phyloP scores from a whole-genome alignment of 2,329 filamentous ascomycete species.

The Ceratocystis eucalypticola region DNA sequence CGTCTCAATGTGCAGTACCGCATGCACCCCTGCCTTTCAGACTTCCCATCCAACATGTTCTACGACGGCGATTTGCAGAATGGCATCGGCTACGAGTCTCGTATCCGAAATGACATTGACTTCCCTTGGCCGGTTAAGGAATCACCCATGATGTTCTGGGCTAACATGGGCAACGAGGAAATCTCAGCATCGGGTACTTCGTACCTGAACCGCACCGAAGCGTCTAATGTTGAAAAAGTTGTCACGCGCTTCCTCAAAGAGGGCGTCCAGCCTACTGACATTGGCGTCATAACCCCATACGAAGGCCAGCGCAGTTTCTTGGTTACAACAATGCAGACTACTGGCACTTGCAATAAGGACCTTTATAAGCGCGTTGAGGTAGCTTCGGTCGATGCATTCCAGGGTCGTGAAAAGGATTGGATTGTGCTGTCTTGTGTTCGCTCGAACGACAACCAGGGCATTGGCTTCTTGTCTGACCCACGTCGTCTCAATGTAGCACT shows the following conservation, averaged over 20 bases:
- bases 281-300: conserved; percentile 97
- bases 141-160: conserved; percentile 99
- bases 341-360: conserved; percentile 95
- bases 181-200: conserved; percentile 96
- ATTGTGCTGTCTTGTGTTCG: conserved; percentile 96
- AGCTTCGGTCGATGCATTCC: conserved; percentile 95
- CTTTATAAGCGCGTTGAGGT: conserved; percentile 98
- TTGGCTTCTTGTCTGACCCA: conserved; percentile 95
- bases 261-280: conserved; percentile 81
- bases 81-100: conserved; percentile 78
- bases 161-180: conserved; percentile 91
- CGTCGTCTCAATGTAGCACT: conserved; percentile 94
- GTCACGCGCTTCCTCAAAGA: conserved; percentile 98
- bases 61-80: conserved; percentile 97
- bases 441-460: conserved; percentile 97
- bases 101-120: conserved; percentile 83
- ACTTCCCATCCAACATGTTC: conserved; percentile 99
- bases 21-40: conserved; percentile 95
- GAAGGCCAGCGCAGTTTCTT: conserved; percentile 97
- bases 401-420: conserved; percentile 97
- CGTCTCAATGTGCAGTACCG: conserved; percentile 94
- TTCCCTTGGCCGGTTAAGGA: conserved; percentile 95
- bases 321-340: conserved; percentile 98
- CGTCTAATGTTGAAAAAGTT: conserved; percentile 95
- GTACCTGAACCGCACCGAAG: conserved; percentile 94